A percentile compares a stretch with the other conserved stretches of the same genome.
Evolutionary conservation across 805 yeast genomes (phyloP).

Genomic region (Zygotorulaspora sp.): DNA sequence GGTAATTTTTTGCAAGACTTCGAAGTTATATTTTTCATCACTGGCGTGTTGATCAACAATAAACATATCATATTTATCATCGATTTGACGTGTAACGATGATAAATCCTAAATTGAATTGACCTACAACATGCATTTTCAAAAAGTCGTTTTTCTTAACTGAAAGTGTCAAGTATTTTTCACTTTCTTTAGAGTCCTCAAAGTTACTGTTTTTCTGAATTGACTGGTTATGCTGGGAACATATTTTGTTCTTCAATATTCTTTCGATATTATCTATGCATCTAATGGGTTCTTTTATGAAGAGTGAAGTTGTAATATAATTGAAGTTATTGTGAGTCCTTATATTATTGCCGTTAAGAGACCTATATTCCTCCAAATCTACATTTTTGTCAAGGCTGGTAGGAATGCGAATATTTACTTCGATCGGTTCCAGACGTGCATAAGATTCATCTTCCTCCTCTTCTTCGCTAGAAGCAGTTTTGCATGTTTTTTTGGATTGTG

Average conservation of each 20-base stretch:
- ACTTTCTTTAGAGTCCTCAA: constrained; percentile 46
- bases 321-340: neutral
- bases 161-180: constrained; percentile 55
- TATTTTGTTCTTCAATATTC: neutral
- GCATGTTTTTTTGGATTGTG: too few relatives aligned
- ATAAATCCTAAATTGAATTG: constrained; percentile 96
- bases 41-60: constrained; percentile 97
- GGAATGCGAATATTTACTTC: constrained; percentile 23
- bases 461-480: too few relatives aligned
- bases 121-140: constrained; percentile 74
- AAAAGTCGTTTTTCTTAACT: constrained; percentile 69
- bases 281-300: neutral
- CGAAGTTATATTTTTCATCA: constrained; percentile 92
- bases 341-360: constrained; percentile 4
- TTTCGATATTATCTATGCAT: neutral
- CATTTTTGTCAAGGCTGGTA: neutral
- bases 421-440: constrained; percentile 12
- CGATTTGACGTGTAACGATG: constrained; percentile 52
- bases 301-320: neutral
- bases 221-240: constrained; percentile 12
- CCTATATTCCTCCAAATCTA: constrained; percentile 6
- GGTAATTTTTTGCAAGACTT: constrained; percentile 52
- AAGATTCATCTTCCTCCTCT: constrained; percentile 9
- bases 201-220: constrained; percentile 37
- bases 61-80: constrained; percentile 54